These are phyloP conservation scores for Sapria himalayana DNA, from an alignment of 345 rosid species.

Conservation along the genomic window DNA sequence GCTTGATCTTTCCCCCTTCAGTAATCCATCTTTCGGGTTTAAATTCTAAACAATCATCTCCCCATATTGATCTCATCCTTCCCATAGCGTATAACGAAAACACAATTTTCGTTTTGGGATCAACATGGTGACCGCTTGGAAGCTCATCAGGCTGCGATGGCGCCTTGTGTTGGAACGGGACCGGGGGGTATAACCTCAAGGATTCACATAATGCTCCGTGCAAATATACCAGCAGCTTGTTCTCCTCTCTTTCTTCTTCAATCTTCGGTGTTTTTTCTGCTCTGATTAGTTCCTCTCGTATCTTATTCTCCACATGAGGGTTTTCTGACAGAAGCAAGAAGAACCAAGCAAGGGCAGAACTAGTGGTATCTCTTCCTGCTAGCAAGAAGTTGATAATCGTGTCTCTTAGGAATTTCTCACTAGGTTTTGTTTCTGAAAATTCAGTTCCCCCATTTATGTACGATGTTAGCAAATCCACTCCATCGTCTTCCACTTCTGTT, in stretches of 20 bases:
- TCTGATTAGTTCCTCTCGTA: conserved; percentile 19
- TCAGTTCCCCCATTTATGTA: conserved; percentile 22
- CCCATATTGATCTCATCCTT: conserved; percentile 58
- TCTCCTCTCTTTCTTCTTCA: conserved; percentile 25
- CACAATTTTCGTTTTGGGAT: conserved; percentile 33
- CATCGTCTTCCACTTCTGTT: conserved; percentile 5
- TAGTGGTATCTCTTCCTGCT: conserved; percentile 61
- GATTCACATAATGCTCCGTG: conserved; percentile 34
- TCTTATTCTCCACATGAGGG: conserved; percentile 11
- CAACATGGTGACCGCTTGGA: conserved; percentile 44
- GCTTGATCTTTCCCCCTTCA: conserved; percentile 15
- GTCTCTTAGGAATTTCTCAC: conserved; percentile 35
- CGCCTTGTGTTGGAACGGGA: conserved; percentile 54
- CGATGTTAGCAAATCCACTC: conserved; percentile 32
- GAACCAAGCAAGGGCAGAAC: conserved; percentile 55
- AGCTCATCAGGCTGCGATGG: conserved; percentile 27
- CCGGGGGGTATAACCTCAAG: conserved; percentile 58
- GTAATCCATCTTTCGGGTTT: conserved; percentile 44
- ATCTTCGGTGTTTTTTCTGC: conserved; percentile 12
- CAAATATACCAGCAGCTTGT: conserved; percentile 29
- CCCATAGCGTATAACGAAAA: conserved; percentile 59
- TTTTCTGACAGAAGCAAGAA: conserved; percentile 38
- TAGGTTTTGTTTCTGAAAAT: conserved; percentile 7
- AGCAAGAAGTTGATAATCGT: conserved; percentile 37
- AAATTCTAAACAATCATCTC: conserved; percentile 36